Conservation (phyloP, 106 monocot species). For the Posidonia australis region DNA sequence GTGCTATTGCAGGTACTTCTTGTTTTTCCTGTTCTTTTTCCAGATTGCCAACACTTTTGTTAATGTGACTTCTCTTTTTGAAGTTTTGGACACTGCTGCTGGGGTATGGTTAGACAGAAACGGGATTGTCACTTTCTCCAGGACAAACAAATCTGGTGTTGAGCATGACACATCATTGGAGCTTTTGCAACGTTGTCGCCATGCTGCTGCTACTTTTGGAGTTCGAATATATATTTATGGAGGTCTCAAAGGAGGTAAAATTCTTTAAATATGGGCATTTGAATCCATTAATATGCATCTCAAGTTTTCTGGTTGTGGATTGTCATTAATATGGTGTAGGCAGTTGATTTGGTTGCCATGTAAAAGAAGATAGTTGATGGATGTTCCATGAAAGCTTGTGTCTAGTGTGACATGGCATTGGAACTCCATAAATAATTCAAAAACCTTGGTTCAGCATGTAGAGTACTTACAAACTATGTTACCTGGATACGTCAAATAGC, state of each 20-base stretch:
- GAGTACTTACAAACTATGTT: no score
- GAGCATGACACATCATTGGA: constrained; percentile 57
- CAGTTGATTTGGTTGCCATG: no score
- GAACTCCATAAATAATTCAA: no score
- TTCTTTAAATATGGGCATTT: neutral
- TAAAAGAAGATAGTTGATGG: no score
- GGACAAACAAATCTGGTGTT: constrained; percentile 38
- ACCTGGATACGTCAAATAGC: no score
- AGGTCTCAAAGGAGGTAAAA: constrained; percentile 89
- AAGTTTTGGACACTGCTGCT: constrained; percentile 98
- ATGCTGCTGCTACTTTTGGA: constrained; percentile 74
- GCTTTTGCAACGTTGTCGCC: constrained; percentile 88
- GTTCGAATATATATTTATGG: constrained; percentile 66
- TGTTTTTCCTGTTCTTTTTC: neutral
- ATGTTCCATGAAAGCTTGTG: no score
- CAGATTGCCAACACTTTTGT: neutral
- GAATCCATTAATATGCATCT: no score
- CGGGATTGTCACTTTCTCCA: constrained; percentile 67
- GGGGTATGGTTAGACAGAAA: constrained; percentile 94
- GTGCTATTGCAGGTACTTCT: constrained; percentile 63
- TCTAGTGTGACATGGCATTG: no score
- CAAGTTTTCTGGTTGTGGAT: no score
- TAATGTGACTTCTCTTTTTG: constrained; percentile 13
- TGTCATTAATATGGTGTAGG: no score
- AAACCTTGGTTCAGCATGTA: no score